Evolutionary conservation across 2,329 filamentous ascomycete genomes (phyloP).

Genomic region (Sporothrix brunneoviolacea): DNA sequence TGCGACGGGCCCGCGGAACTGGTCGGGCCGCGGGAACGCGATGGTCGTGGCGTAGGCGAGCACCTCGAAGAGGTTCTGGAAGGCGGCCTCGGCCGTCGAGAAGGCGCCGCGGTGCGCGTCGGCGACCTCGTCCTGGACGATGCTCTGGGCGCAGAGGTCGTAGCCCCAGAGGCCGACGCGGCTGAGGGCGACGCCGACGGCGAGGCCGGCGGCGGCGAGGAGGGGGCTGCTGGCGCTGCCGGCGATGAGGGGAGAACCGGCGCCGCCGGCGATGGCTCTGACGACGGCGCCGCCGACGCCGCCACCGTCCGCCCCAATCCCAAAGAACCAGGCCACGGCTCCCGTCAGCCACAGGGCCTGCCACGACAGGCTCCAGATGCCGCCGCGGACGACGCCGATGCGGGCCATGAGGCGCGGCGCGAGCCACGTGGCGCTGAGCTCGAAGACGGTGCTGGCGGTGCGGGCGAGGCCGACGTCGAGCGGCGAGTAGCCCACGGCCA

Average conservation of each 20-base stretch:
- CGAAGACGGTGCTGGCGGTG: constrained; percentile 45
- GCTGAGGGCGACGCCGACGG: constrained; percentile 46
- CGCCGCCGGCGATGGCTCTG: constrained; percentile 42
- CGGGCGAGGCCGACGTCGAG: constrained; percentile 47
- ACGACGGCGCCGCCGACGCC: constrained; percentile 23
- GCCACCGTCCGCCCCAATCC: constrained; percentile 14
- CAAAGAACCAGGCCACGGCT: constrained; percentile 38
- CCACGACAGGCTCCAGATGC: constrained; percentile 65
- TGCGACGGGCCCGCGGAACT: constrained; percentile 58
- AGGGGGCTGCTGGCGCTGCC: constrained; percentile 21
- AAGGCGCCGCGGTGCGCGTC: constrained; percentile 57
- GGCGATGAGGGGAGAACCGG: constrained; percentile 26
- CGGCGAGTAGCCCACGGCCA: constrained; percentile 46
- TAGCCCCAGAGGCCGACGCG: constrained; percentile 56
- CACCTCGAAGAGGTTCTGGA: constrained; percentile 66
- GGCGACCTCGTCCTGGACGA: constrained; percentile 56
- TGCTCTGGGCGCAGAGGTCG: constrained; percentile 52
- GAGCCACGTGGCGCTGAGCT: constrained; percentile 55
- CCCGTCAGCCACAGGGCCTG: constrained; percentile 51
- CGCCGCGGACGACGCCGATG: constrained; percentile 55
- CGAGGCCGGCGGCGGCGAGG: constrained; percentile 41
- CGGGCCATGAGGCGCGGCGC: constrained; percentile 48
- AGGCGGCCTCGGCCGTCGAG: constrained; percentile 59
- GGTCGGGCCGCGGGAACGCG: constrained; percentile 52
- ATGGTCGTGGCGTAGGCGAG: constrained; percentile 60